A percentile compares a stretch with the other conserved stretches of the same genome.
Evolutionary conservation across 1,284 basidiomycete genomes (phyloP).

Genomic region (Chalciporus sp.): DNA sequence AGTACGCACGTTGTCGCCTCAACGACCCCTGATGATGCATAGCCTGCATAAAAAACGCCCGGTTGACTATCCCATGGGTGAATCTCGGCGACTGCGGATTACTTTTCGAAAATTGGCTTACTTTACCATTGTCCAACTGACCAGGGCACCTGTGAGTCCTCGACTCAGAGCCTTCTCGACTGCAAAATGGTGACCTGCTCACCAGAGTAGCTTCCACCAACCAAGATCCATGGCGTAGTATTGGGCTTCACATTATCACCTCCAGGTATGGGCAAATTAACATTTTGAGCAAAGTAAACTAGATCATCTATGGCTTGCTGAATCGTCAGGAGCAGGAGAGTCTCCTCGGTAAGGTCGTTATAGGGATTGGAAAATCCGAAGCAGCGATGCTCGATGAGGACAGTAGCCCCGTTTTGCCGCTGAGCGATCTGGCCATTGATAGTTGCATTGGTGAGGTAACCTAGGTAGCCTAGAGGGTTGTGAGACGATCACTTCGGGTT

Average conservation of each 20-base stretch:
- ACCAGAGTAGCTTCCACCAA: conserved; percentile 74
- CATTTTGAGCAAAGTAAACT: conserved; percentile 69
- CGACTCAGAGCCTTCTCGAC: neutral
- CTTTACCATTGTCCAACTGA: conserved; percentile 74
- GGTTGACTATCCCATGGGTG: conserved; percentile 51
- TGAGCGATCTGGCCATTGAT: conserved; percentile 71
- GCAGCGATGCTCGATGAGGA: conserved; percentile 63
- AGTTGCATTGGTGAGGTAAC: conserved; percentile 64
- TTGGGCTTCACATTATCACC: conserved; percentile 59
- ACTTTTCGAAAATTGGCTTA: conserved; percentile 33
- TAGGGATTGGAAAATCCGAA: conserved; percentile 60
- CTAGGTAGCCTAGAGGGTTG: conserved; percentile 47
- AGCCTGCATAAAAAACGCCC: conserved; percentile 65
- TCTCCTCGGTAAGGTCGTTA: conserved; percentile 60
- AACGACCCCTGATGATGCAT: conserved; percentile 73
- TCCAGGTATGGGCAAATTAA: conserved; percentile 64
- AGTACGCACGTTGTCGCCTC: conserved; percentile 56
- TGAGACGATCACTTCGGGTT: conserved; percentile 40
- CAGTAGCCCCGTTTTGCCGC: conserved; percentile 60
- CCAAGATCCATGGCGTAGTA: conserved; percentile 65
- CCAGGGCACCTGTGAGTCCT: conserved; percentile 46
- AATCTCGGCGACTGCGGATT: neutral
- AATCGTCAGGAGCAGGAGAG: conserved; percentile 61
- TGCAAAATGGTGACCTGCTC: neutral
- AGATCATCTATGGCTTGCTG: conserved; percentile 75